A percentile compares a stretch with the other conserved stretches of the same genome.
These are phyloP conservation scores for Conidiobolus incongruus DNA, from an alignment of 371 early-diverging fungal species.

Conservation along the genomic window DNA sequence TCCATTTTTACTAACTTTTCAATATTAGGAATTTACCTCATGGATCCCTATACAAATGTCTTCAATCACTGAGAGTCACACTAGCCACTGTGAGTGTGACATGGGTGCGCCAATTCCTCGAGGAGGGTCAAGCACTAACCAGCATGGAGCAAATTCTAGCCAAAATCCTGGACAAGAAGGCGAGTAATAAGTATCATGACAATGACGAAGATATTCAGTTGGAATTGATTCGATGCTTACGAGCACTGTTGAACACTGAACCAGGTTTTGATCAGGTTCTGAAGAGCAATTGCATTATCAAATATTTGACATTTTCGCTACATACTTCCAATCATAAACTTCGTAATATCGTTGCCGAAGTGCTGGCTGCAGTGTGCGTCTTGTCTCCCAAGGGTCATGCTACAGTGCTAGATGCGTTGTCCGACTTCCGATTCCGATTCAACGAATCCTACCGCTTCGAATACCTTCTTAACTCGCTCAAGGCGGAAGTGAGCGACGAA, in stretches of 20 bases:
- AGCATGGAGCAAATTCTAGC: constrained; percentile 23
- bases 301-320: constrained; percentile 14
- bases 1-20: neutral
- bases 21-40: constrained; percentile 10
- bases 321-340: constrained; percentile 17
- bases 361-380: constrained; percentile 23
- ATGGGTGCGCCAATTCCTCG: constrained; percentile 33
- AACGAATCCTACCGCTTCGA: constrained; percentile 40
- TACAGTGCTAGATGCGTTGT: constrained; percentile 18
- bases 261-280: constrained; percentile 26
- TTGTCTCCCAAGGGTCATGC: constrained; percentile 20
- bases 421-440: constrained; percentile 20
- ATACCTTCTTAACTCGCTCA: constrained; percentile 19
- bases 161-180: constrained; percentile 7
- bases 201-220: constrained; percentile 18
- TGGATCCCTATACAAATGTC: constrained; percentile 15
- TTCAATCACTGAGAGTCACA: constrained; percentile 20
- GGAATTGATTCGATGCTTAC: constrained; percentile 32
- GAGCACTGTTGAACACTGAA: constrained; percentile 27
- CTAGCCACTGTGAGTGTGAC: constrained; percentile 22
- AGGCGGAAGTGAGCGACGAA: constrained; percentile 7
- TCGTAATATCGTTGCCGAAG: constrained; percentile 18
- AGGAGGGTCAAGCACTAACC: constrained; percentile 16
- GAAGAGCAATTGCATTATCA: constrained; percentile 12
- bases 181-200: constrained; percentile 9